These are phyloP conservation scores for Xylariomycetidae sp. DNA, from an alignment of 2,329 filamentous ascomycete genomes.

Conservation along the genomic window DNA sequence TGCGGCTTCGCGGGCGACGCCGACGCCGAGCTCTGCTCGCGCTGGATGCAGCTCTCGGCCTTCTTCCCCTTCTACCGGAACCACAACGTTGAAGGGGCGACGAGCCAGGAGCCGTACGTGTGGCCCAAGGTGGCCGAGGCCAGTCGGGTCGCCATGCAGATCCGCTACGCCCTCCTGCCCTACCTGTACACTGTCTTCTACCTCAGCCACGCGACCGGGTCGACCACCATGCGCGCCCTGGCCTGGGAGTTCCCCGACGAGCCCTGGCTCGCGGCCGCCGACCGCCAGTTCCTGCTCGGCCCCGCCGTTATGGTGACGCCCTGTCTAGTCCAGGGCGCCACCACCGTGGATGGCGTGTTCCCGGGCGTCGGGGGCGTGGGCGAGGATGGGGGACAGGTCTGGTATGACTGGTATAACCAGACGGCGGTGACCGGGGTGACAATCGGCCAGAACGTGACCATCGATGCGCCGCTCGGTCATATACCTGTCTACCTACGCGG, in stretches of 20 bases:
- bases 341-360: conserved; percentile 62
- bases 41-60: conserved; percentile 69
- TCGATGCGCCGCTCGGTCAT: conserved; percentile 51
- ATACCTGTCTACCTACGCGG: conserved; percentile 71
- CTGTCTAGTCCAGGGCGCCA: conserved; percentile 58
- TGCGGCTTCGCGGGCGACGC: conserved; percentile 67
- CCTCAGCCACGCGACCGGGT: conserved; percentile 58
- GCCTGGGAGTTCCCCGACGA: conserved; percentile 73
- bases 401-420: conserved; percentile 80
- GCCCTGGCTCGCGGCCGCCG: conserved; percentile 59
- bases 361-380: conserved; percentile 56
- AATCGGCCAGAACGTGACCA: conserved; percentile 34
- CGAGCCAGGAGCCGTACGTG: conserved; percentile 65
- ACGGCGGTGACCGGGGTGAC: conserved; percentile 38
- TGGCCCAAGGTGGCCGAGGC: conserved; percentile 65
- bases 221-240: conserved; percentile 68
- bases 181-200: conserved; percentile 76
- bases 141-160: conserved; percentile 60
- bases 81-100: conserved; percentile 61
- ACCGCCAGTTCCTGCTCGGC: conserved; percentile 70
- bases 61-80: conserved; percentile 79
- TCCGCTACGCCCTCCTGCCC: conserved; percentile 66
- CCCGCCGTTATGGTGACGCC: conserved; percentile 62
- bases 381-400: conserved; percentile 59
- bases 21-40: conserved; percentile 64